Percentiles rank a stretch among this genome's conserved stretches.
phyloP scores from a whole-genome alignment of 768 basidiomycete species.

The Sporobolomyces pararoseus region DNA sequence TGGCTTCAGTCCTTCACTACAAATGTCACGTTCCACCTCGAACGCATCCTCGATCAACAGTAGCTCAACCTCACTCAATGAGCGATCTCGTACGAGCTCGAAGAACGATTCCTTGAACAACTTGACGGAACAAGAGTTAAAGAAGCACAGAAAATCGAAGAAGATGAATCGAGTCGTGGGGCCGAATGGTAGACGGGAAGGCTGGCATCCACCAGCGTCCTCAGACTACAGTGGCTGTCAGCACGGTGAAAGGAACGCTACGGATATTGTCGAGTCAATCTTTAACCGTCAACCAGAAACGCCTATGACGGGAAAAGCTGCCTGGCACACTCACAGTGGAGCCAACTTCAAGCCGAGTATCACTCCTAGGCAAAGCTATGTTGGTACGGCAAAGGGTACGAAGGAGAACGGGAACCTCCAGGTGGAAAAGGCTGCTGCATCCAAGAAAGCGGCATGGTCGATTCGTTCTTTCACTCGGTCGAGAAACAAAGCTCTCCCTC shows the following conservation, averaged over 20 bases:
- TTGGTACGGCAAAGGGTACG: background rate
- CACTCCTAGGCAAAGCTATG: background rate
- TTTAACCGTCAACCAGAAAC: constrained; percentile 29
- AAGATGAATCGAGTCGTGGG: background rate
- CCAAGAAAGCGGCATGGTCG: constrained; percentile 19
- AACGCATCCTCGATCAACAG: background rate
- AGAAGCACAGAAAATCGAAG: background rate
- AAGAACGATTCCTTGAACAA: constrained; percentile 3
- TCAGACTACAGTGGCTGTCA: background rate
- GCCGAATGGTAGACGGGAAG: constrained; percentile 1
- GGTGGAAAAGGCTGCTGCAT: background rate
- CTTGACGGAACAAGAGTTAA: background rate
- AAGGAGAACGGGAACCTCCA: background rate
- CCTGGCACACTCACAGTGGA: constrained; percentile 13
- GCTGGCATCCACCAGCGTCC: constrained; percentile 5
- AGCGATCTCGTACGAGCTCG: background rate
- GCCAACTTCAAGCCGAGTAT: background rate
- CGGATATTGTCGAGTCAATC: constrained; percentile 33
- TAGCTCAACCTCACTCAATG: background rate
- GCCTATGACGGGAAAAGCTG: background rate
- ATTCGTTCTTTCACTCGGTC: constrained; percentile 7
- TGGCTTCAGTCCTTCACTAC: constrained; percentile 8
- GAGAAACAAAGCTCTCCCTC: background rate
- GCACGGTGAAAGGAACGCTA: constrained; percentile 21
- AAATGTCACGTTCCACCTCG: constrained; percentile 9